Conservation (phyloP, 257 asterid species). For the Eustoma russellianum region DNA sequence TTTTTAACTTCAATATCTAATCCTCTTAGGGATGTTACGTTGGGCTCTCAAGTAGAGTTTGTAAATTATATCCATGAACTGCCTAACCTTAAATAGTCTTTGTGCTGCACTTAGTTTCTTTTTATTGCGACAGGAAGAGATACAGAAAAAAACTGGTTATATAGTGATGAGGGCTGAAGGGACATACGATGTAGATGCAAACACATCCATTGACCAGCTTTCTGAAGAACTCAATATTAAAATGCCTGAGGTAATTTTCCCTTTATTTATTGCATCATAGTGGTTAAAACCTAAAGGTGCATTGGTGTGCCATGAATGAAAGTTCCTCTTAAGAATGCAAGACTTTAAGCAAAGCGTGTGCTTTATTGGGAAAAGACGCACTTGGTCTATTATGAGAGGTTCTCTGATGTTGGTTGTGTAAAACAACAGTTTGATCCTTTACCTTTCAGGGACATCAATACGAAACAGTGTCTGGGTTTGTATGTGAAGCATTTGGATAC, state of each 20-base stretch:
- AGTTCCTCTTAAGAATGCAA: too few species aligned
- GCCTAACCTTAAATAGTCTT: background rate
- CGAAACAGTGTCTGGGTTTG: constrained; percentile 94
- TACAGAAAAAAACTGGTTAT: constrained; percentile 95
- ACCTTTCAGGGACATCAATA: constrained; percentile 81
- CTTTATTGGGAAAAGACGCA: too few species aligned
- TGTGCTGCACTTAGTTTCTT: too few species aligned
- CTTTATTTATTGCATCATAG: background rate
- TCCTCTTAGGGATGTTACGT: background rate
- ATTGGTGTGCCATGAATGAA: too few species aligned
- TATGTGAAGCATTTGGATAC: constrained; percentile 97
- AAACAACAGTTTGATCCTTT: background rate
- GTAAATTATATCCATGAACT: background rate
- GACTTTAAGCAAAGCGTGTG: too few species aligned
- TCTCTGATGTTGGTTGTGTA: too few species aligned
- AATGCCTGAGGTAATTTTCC: constrained; percentile 74
- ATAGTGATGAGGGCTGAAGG: constrained; percentile 97
- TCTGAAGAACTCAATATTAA: constrained; percentile 90
- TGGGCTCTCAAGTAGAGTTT: background rate
- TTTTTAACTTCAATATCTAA: too few species aligned
- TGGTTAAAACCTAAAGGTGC: too few species aligned
- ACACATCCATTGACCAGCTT: constrained; percentile 92
- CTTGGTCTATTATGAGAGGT: too few species aligned
- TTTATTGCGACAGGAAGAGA: constrained; percentile 68
- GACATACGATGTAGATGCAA: constrained; percentile 91